Evolutionary conservation across 306 rosid species (phyloP).

Genomic region (Citrullus amarus): DNA sequence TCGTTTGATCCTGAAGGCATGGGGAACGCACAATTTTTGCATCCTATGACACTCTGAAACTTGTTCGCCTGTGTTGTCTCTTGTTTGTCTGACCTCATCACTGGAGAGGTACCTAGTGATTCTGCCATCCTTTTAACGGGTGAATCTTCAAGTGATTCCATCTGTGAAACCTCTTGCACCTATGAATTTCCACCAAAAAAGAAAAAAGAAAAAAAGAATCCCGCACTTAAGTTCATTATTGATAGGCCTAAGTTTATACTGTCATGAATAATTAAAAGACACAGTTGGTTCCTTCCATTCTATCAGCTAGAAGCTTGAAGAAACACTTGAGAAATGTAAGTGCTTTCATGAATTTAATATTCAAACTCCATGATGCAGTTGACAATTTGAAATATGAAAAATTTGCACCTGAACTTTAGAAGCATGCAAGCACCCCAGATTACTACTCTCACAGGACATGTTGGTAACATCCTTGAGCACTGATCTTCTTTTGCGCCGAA

Average conservation of each 20-base stretch:
- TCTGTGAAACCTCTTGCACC: neutral
- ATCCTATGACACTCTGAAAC: conserved; percentile 15
- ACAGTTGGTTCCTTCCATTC: neutral
- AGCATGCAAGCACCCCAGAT: neutral
- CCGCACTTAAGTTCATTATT: neutral
- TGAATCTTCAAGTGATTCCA: neutral
- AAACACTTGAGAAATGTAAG: neutral
- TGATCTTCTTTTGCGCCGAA: conserved; percentile 1
- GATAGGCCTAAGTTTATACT: neutral
- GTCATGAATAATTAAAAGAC: neutral
- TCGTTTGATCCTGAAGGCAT: conserved; percentile 16
- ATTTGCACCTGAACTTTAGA: neutral
- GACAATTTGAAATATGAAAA: neutral
- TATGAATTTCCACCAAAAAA: neutral
- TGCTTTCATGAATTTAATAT: neutral
- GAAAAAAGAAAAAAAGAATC: neutral
- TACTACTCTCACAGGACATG: neutral
- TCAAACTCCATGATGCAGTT: neutral
- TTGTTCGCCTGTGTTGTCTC: conserved; percentile 14
- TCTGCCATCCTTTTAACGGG: conserved; percentile 11
- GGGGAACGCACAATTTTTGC: conserved; percentile 16
- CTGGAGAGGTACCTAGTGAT: conserved; percentile 19
- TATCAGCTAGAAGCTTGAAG: neutral
- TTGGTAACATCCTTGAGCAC: conserved; percentile 9
- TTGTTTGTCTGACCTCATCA: conserved; percentile 15